A percentile compares a stretch with the other conserved stretches of the same genome.
Conservation (phyloP, 163 green algal species). For the Chlorella variabilis region DNA sequence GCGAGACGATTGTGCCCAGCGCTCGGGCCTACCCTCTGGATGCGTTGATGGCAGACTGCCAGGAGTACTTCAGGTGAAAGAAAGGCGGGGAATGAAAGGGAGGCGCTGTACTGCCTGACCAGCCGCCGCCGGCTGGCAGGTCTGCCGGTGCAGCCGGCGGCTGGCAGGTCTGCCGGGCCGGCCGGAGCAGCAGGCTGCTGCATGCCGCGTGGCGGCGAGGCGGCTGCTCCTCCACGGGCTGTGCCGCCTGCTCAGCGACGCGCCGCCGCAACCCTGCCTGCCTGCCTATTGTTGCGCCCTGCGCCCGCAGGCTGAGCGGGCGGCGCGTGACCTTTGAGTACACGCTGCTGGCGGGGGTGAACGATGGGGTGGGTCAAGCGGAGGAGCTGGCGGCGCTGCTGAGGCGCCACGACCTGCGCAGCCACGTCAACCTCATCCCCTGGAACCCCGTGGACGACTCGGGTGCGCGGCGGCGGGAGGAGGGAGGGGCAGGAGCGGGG, state of each 20-base stretch:
- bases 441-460: slow-evolving; percentile 83
- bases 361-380: slow-evolving; percentile 77
- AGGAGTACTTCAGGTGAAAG: slow-evolving; percentile 74
- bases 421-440: slow-evolving; percentile 96
- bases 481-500: too few species aligned
- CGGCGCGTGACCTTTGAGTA: slow-evolving; percentile 96
- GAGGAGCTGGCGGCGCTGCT: slow-evolving; percentile 77
- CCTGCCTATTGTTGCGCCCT: too few species aligned
- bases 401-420: slow-evolving; percentile 57
- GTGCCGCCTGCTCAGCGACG: too few species aligned
- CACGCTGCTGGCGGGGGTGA: slow-evolving; percentile 84
- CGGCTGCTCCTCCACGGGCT: too few species aligned
- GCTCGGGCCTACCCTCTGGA: slow-evolving; percentile 90
- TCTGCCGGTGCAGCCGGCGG: too few species aligned
- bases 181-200: too few species aligned
- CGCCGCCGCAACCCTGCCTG: too few species aligned
- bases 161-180: too few species aligned
- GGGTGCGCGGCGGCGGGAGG: neutral
- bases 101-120: neutral
- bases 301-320: slow-evolving; percentile 68
- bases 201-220: too few species aligned
- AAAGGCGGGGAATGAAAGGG: neutral
- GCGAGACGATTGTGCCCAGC: slow-evolving; percentile 75
- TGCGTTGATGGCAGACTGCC: slow-evolving; percentile 86
- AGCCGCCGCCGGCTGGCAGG: too few species aligned